Conservation (phyloP, 129 eudicot species). For the Apium graveolens region DNA sequence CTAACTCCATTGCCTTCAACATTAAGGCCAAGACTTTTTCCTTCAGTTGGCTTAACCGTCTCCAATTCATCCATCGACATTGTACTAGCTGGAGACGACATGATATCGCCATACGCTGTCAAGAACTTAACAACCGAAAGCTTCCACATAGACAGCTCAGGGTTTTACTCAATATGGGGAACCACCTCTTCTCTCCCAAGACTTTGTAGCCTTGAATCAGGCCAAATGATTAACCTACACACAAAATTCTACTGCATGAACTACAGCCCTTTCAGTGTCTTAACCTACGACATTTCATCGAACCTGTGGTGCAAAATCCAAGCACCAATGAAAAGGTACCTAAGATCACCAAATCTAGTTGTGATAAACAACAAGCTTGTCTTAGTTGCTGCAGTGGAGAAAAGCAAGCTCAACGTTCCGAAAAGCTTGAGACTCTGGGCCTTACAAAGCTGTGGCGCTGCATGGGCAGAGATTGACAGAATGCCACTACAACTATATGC, state of each 20-base stretch:
- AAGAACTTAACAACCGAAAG: constrained; percentile 79
- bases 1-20: constrained; percentile 67
- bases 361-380: constrained; percentile 53
- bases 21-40: constrained; percentile 62
- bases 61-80: constrained; percentile 65
- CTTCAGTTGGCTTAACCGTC: constrained; percentile 60
- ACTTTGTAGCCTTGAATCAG: constrained; percentile 86
- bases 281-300: constrained; percentile 36
- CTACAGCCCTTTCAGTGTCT: constrained; percentile 78
- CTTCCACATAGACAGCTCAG: constrained; percentile 71
- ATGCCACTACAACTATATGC: constrained; percentile 83
- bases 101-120: constrained; percentile 92
- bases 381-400: constrained; percentile 78
- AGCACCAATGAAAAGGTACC: constrained; percentile 84
- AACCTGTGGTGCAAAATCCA: constrained; percentile 73
- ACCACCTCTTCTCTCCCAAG: constrained; percentile 75
- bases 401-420: constrained; percentile 84
- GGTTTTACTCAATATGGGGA: constrained; percentile 87
- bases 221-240: constrained; percentile 49
- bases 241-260: constrained; percentile 87
- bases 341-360: constrained; percentile 68
- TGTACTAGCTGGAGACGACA: constrained; percentile 73
- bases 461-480: constrained; percentile 80
- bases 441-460: constrained; percentile 48
- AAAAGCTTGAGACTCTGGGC: constrained; percentile 69